These are phyloP conservation scores for Microcera coccophila DNA, from an alignment of 2,329 filamentous ascomycete genomes.

Conservation along the genomic window DNA sequence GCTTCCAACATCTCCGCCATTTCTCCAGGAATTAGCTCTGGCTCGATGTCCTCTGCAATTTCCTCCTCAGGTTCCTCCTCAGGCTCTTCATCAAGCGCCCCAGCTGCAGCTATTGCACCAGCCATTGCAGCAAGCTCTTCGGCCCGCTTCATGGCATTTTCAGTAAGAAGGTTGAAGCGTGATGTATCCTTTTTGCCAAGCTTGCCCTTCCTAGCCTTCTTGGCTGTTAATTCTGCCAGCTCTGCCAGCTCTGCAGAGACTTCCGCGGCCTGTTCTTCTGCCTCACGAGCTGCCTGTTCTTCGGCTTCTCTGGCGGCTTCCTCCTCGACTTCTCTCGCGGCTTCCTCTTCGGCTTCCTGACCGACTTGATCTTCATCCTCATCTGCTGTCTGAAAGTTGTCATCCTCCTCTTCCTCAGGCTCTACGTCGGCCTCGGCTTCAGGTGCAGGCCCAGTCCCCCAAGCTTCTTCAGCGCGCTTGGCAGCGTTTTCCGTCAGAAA, in stretches of 20 bases:
- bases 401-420: conserved; percentile 21
- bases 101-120: conserved; percentile 5
- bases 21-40: not conserved
- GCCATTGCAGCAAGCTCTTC: conserved; percentile 7
- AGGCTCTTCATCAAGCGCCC: not conserved
- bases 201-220: not conserved
- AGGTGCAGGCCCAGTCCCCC: conserved; percentile 11
- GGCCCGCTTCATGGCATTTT: conserved; percentile 13
- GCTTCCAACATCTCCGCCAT: not conserved
- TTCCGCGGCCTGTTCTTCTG: conserved; percentile 11
- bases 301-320: conserved; percentile 5
- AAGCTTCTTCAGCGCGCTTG: conserved; percentile 36
- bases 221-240: conserved; percentile 10
- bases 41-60: not conserved
- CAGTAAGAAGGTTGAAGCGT: conserved; percentile 15
- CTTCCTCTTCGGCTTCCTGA: conserved; percentile 9
- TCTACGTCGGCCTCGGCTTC: not conserved
- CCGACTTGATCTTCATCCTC: conserved; percentile 1
- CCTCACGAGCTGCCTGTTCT: conserved; percentile 3
- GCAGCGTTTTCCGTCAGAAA: conserved; percentile 32
- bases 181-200: conserved; percentile 23
- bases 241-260: conserved; percentile 19
- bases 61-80: not conserved
- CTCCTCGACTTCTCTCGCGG: conserved; percentile 8
- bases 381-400: no score